Conservation (phyloP, 352 stramenopile species). For the Salisapilia sapeloensis region DNA sequence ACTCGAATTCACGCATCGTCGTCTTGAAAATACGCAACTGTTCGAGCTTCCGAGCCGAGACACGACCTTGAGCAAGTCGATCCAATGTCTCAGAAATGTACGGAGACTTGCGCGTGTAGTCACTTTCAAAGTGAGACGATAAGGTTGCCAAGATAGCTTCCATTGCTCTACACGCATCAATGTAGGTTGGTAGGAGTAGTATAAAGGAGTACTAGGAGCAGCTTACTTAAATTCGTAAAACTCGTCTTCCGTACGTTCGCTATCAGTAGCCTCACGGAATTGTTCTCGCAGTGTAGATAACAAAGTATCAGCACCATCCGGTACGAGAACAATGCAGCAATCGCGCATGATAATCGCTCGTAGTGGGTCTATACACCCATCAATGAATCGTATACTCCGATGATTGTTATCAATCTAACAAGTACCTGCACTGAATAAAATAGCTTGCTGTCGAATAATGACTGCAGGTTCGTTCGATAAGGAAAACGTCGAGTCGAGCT, state of each 20-base stretch:
- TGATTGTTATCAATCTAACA: not conserved
- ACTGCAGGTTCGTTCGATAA: conserved; percentile 15
- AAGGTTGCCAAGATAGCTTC: conserved; percentile 10
- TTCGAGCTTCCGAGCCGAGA: no score
- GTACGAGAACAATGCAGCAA: conserved; percentile 18
- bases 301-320: conserved; percentile 21
- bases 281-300: conserved; percentile 20
- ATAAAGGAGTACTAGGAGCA: conserved; percentile 1
- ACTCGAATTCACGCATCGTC: no score
- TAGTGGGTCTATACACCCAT: conserved; percentile 11
- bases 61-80: not conserved
- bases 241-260: conserved; percentile 3
- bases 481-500: conserved; percentile 17
- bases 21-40: no score
- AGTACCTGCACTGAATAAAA: conserved; percentile 24
- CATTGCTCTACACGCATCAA: conserved; percentile 4
- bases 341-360: conserved; percentile 24
- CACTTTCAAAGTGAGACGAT: conserved; percentile 1
- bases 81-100: not conserved
- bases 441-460: conserved; percentile 20
- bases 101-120: no score
- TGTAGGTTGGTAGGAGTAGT: not conserved
- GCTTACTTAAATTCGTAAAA: conserved; percentile 19
- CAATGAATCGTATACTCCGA: not conserved
- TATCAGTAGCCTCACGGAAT: conserved; percentile 13